These are phyloP conservation scores for Grammothele lineata DNA, from an alignment of 768 basidiomycete species.

Conservation along the genomic window DNA sequence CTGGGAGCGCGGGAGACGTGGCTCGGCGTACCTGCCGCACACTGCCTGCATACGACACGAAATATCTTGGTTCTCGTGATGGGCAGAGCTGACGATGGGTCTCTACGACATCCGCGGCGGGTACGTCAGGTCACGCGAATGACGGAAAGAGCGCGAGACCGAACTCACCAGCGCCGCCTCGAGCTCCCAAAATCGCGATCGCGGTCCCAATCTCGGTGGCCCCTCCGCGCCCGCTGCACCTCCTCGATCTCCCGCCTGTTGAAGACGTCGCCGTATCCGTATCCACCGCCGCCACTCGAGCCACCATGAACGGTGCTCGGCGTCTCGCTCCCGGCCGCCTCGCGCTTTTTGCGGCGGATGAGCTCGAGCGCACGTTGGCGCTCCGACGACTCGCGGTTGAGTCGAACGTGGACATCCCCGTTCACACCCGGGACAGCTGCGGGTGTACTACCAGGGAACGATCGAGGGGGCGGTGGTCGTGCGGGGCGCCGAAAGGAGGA, in stretches of 20 bases:
- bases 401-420: slow-evolving; percentile 50
- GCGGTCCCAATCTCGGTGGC: slow-evolving; percentile 17
- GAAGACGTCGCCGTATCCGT: slow-evolving; percentile 64
- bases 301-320: slow-evolving; percentile 59
- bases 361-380: slow-evolving; percentile 72
- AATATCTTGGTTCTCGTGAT: too few species aligned
- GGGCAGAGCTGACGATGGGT: too few species aligned
- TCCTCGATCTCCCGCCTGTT: slow-evolving; percentile 70
- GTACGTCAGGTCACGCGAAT: too few species aligned
- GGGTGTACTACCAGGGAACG: too few species aligned
- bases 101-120: too few species aligned
- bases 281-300: slow-evolving; percentile 25
- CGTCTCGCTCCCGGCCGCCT: slow-evolving; percentile 60
- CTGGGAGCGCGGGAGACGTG: too few species aligned
- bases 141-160: too few species aligned
- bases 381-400: slow-evolving; percentile 71
- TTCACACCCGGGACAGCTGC: slow-evolving; percentile 20
- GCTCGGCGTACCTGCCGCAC: too few species aligned
- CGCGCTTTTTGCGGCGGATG: slow-evolving; percentile 60
- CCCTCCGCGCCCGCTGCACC: slow-evolving; percentile 49
- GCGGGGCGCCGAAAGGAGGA: too few species aligned
- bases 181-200: too few species aligned
- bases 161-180: too few species aligned
- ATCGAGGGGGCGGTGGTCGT: slow-evolving; percentile 4
- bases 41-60: too few species aligned